Percentiles rank a stretch among this genome's conserved stretches.
Evolutionary conservation across 2,329 filamentous ascomycete species (phyloP).

Genomic region (Ophiostoma novo-ulmi): DNA sequence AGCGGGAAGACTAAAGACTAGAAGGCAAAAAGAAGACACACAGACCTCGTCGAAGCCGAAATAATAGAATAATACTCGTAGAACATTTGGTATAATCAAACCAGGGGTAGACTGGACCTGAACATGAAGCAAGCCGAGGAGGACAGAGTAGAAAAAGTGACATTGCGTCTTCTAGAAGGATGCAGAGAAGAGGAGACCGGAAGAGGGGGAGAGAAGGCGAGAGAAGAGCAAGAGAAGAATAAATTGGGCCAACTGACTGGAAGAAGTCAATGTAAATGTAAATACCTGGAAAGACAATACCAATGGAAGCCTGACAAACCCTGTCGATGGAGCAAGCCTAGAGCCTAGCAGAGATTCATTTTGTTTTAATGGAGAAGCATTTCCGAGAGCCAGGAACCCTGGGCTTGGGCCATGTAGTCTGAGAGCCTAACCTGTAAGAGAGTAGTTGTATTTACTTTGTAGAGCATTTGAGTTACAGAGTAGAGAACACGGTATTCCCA

Average conservation of each 20-base stretch:
- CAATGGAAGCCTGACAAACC: too few species aligned
- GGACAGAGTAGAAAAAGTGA: not conserved
- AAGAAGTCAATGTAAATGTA: too few species aligned
- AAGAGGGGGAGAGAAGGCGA: not conserved
- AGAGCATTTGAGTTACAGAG: not conserved
- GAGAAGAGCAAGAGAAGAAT: not conserved
- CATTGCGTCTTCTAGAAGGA: not conserved
- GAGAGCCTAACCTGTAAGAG: too few species aligned
- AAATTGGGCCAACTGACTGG: too few species aligned
- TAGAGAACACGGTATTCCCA: conserved; percentile 4
- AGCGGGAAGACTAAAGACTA: not conserved
- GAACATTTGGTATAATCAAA: not conserved
- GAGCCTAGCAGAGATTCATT: not conserved
- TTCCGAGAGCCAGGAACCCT: conserved; percentile 7
- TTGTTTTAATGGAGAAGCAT: conserved; percentile 6
- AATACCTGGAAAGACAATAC: too few species aligned
- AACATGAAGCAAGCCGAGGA: not conserved
- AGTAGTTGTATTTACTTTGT: too few species aligned
- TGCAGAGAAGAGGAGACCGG: not conserved
- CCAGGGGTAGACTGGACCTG: not conserved
- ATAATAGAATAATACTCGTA: not conserved
- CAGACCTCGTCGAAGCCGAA: not conserved
- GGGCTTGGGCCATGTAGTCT: not conserved
- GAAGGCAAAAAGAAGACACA: not conserved
- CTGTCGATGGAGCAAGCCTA: not conserved